Base-by-base conservation (phyloP, 2,329 filamentous ascomycete species). In the Curvularia lunata region DNA sequence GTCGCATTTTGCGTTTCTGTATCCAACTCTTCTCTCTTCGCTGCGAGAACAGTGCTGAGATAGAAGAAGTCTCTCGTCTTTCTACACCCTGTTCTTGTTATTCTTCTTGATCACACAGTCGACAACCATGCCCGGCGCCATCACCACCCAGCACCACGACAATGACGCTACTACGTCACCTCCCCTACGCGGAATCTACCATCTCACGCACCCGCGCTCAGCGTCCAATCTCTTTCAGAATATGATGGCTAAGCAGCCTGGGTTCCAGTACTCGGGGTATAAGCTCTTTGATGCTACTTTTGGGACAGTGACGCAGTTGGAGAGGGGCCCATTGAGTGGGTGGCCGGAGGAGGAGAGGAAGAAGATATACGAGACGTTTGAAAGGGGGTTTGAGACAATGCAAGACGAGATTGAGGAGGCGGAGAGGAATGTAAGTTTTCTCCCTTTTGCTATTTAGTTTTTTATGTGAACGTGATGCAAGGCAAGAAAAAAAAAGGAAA, bases 191-290 rank as follows among this genome's bases (percentile, higher is more conserved):
- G 63, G 64, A 2, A 55, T 67, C 23, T 67, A 64, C 21, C 55
- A 65, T 21, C 54, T 67, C 13, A 64, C 64, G 18, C 56, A 65
- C 38, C 64, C 61, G 5, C 58, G 64, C n/a, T 62, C 63, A 5
- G 64, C 63, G 1, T 65, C 61, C 19, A 65, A 65, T 34, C 32
- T 65, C 37, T 67, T 67, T 50, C 63, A 64, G 40, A 64, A 55
- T 3, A 67, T 64, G 63, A 61, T 67, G 64, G 37, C 58, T n/a
- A 62, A 62, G 41, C 61, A 64, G 38, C 61, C 63, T 1, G 55
- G 57, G 18, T 62, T 59, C 40, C 61, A 64, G 54, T 56, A 45
- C 21, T 62, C 57, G 0, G 51, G 58, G 12, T 65, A 67, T 45
- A 62, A 64, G 13, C 37, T 67, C 12, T 65, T 65, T 21, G 55